Conservation (phyloP, 768 basidiomycete genomes). For the Leccinum truebloodii region DNA sequence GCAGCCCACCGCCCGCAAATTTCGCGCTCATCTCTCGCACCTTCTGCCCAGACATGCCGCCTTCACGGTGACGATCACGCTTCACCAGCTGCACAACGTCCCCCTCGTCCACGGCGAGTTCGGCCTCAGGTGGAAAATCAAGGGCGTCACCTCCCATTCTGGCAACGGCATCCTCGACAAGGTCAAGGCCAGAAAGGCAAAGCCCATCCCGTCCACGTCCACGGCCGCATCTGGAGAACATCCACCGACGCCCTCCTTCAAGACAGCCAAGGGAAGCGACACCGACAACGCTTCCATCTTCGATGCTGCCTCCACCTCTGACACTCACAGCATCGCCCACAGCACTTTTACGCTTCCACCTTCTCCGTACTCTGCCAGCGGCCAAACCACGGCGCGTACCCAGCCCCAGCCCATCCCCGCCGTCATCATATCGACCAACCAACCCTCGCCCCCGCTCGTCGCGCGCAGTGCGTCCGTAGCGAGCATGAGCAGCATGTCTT, state of each 20-base stretch:
- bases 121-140: background rate
- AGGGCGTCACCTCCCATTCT: constrained; percentile 42
- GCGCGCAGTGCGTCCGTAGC: constrained; percentile 24
- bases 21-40: constrained; percentile 62
- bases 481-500: constrained; percentile 25
- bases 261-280: constrained; percentile 22
- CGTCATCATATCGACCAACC: constrained; percentile 29
- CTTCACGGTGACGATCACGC: constrained; percentile 58
- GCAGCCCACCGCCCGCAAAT: constrained; percentile 12
- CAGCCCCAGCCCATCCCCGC: constrained; percentile 24
- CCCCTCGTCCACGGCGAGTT: background rate
- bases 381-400: constrained; percentile 6
- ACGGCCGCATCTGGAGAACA: background rate
- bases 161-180: constrained; percentile 44
- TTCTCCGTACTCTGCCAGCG: constrained; percentile 13
- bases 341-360: constrained; percentile 26
- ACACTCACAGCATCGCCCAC: constrained; percentile 30
- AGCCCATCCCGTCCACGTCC: constrained; percentile 5
- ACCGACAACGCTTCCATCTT: constrained; percentile 26
- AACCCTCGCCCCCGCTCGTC: constrained; percentile 8
- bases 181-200: constrained; percentile 35
- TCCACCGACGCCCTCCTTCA: background rate
- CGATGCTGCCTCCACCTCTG: constrained; percentile 28
- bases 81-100: constrained; percentile 71
- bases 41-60: constrained; percentile 65